Base-by-base conservation (phyloP, 495 filamentous ascomycete species). In the Glutinoglossum americanum region DNA sequence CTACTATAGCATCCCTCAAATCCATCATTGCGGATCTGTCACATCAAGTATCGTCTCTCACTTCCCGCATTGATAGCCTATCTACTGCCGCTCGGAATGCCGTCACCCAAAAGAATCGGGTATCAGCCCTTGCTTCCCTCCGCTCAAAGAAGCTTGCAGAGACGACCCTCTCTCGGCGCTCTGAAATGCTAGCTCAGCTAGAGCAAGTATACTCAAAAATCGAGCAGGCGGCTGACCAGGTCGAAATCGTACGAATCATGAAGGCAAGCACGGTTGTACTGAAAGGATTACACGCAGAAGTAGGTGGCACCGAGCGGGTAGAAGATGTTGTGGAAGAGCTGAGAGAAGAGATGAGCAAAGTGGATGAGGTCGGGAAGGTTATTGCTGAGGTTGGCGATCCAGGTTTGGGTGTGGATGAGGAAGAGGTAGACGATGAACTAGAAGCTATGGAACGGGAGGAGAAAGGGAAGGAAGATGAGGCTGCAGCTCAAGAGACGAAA, bases 391-490 rank as follows among this genome's bases (percentile, higher is more conserved):
- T 66, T 30, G 71, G 70, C 0, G 66, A 64, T 6, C 70, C 66
- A 15, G 71, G 63, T 26, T 74, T 69, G 11, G 73, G 73, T 17
- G 74, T 89, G 55, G 89, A 94, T 64, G 92, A 95, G 66, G 71
- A 64, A 19, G 89, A 92, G 67, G 80, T 96, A 55, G 89, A 95
- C 58, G 87, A 89, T 45, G 92, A 95, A 72, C 74, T 96, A 28
- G 81, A 85, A 62, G 80, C 74, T 10, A 64, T 98, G 71, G 79
- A 93, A 69, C 73, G 66, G 39, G 79, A 78, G 61, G 80, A 87
- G 69, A 73, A 69, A 66, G 69, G 73, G 65, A 76, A 73, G 60
- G 68, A 66, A 54, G 77, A 82, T 61, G 54, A 69, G 68, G 57
- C 66, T 64, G 63, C 74, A 73, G 44, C 60, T 62, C 63, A 71